Conservation (phyloP, 768 basidiomycete species). For the Macrolepiota fuliginosa region DNA sequence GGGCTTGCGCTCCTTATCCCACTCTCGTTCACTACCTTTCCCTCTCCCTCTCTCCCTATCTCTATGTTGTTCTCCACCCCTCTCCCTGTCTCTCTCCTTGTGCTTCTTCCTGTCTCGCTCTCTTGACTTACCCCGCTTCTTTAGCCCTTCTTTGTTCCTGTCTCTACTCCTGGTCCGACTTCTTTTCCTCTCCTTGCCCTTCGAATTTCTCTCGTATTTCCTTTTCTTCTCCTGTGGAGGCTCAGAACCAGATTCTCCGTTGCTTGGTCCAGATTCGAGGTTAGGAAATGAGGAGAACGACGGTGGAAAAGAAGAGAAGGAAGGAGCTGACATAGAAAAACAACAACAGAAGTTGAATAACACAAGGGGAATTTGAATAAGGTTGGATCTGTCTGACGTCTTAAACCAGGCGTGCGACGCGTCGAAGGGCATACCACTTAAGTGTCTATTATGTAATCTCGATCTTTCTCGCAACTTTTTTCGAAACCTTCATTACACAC, state of each 20-base stretch:
- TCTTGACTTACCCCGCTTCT: conserved; percentile 3
- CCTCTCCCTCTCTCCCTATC: conserved; percentile 17
- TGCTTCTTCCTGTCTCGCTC: conserved; percentile 17
- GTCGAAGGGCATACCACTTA: background rate
- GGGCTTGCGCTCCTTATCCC: conserved; percentile 15
- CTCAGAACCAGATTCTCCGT: conserved; percentile 3
- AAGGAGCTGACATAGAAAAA: conserved; percentile 45
- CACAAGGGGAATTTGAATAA: background rate
- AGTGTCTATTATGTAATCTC: conserved; percentile 16
- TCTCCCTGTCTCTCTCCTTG: conserved; percentile 17
- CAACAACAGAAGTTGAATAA: background rate
- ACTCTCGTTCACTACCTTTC: conserved; percentile 18
- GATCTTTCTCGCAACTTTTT: conserved; percentile 2
- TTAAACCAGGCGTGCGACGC: background rate
- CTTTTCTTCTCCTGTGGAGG: conserved; percentile 8
- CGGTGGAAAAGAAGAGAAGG: conserved; percentile 61
- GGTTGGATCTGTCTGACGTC: background rate
- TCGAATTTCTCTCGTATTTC: conserved; percentile 9
- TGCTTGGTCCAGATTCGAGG: conserved; percentile 32
- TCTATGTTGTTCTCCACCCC: conserved; percentile 11
- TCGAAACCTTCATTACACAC: background rate
- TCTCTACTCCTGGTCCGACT: conserved; percentile 19
- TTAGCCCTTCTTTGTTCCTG: conserved; percentile 17
- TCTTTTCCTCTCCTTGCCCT: conserved; percentile 7
- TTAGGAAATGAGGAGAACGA: conserved; percentile 74